A percentile compares a stretch with the other conserved stretches of the same genome.
Evolutionary conservation across 2,329 filamentous ascomycete species (phyloP).

Genomic region (Colletotrichum liaoningense): DNA sequence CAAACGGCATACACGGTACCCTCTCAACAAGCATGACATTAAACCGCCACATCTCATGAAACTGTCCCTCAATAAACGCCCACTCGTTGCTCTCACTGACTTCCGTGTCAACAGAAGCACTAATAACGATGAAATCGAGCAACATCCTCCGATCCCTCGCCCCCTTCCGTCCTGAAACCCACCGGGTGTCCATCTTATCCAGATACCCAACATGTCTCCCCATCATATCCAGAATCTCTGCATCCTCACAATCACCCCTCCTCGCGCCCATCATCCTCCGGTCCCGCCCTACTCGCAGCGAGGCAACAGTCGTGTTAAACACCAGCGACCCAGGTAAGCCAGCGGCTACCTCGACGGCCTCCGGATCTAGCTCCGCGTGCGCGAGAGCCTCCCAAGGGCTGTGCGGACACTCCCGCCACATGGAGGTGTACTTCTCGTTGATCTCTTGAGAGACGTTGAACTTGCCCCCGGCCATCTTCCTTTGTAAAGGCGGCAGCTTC

Average conservation of each 20-base stretch:
- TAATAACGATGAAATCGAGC: conserved; percentile 17
- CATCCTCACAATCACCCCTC: not conserved
- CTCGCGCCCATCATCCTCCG: not conserved
- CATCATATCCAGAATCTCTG: conserved; percentile 14
- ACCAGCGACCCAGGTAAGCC: conserved; percentile 8
- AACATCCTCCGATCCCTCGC: not conserved
- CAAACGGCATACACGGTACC: conserved; percentile 1
- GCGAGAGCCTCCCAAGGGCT: conserved; percentile 21
- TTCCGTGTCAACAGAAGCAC: not conserved
- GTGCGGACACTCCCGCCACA: conserved; percentile 19
- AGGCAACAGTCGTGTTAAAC: conserved; percentile 18
- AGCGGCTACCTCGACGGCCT: not conserved
- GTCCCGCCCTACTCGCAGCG: not conserved
- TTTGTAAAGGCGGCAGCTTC: conserved; percentile 4
- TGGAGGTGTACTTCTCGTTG: not conserved
- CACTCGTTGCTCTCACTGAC: conserved; percentile 5
- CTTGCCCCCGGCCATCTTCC: conserved; percentile 10
- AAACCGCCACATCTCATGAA: conserved; percentile 22
- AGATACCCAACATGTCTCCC: conserved; percentile 13
- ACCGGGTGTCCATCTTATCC: conserved; percentile 4
- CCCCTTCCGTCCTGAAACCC: conserved; percentile 9
- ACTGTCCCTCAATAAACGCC: conserved; percentile 11
- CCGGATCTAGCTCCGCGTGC: not conserved
- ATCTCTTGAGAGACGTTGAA: conserved; percentile 1
- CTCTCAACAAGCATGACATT: conserved; percentile 26